Conservation (phyloP, 176 grass and related monocot species). For the Bonia amplexicaulis region DNA sequence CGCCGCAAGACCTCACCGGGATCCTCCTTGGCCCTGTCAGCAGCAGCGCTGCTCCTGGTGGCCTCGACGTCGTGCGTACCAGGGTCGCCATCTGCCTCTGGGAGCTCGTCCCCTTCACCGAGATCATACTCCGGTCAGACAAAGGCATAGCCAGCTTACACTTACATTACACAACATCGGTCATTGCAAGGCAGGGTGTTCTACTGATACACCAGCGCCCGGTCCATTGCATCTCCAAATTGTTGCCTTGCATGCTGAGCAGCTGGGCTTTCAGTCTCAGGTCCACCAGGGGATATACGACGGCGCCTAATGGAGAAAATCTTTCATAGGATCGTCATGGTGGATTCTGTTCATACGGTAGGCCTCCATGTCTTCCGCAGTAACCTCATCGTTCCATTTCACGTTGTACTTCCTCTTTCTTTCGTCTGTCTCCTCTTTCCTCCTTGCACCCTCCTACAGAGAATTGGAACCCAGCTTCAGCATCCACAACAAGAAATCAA, state of each 20-base stretch:
- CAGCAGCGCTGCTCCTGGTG: no score
- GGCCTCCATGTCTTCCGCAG: conserved; percentile 90
- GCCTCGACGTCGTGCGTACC: no score
- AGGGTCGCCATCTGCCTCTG: no score
- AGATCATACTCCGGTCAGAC: background rate
- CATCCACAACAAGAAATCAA: background rate
- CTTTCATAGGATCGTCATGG: conserved; percentile 90
- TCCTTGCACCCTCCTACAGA: conserved; percentile 69
- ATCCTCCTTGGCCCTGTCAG: no score
- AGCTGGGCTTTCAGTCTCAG: no score
- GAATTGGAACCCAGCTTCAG: conserved; percentile 30
- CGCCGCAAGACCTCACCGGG: no score
- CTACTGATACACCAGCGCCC: background rate
- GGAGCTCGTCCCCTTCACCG: no score
- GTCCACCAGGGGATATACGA: background rate
- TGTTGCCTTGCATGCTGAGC: no score
- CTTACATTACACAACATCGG: background rate
- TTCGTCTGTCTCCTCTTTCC: conserved; percentile 83
- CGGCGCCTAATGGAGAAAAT: conserved; percentile 37
- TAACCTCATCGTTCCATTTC: conserved; percentile 88
- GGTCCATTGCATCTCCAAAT: no score
- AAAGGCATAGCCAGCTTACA: background rate
- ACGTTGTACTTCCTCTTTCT: conserved; percentile 95
- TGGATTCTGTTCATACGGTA: conserved; percentile 83
- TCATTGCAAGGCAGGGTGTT: background rate